Base-by-base conservation (phyloP, 805 yeast species). In the Saturnispora halmiae region DNA sequence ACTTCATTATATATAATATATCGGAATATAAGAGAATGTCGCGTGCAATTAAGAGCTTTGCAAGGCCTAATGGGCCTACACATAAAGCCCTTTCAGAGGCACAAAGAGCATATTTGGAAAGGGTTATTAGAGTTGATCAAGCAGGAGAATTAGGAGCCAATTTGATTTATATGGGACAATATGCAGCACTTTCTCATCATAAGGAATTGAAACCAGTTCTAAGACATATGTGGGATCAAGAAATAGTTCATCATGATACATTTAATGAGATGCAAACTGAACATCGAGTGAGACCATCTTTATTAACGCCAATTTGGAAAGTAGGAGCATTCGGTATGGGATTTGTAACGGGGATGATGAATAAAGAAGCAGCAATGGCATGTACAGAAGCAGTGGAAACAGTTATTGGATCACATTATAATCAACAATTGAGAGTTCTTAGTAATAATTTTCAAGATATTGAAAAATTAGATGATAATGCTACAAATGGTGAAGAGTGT, bases 301-400 rank as follows among this genome's bases (percentile, higher is more conserved):
- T 92, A 13, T 61, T 92, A 31, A 88, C 97, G 0, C 98, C 98
- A 1, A 53, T 85, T 1, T 92, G 98, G 98, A 87, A 83, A 57
- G 60, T 74, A 0, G 97, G 96, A 3, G 97, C 98, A 0, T 69
- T 82, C 37, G 78, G 79, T 1, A 69, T 92, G 66, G 98, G 98
- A 3, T 75, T 77, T 1, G 82, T 79, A 1, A 92, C 97, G 1
- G 96, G 95, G 0, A 51, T 82, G 40, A 61, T 87, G 47, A 81
- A 96, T 14, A 85, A 86, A 54, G 96, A 90, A 57, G 96, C 95
- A 2, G 97, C 98, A 2, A 92, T 92, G 98, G 97, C 98, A 1
- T 92, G 98, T 59, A 92, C 98, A 0, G 97, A 88, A 45, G 97
- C 97, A 0, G 97, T 92, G 2, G 98, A 92, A 61, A 92, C 98